A percentile compares a stretch with the other conserved stretches of the same genome.
phyloP scores from a whole-genome alignment of 2,329 filamentous ascomycete genomes.

The Cercospora sp. region DNA sequence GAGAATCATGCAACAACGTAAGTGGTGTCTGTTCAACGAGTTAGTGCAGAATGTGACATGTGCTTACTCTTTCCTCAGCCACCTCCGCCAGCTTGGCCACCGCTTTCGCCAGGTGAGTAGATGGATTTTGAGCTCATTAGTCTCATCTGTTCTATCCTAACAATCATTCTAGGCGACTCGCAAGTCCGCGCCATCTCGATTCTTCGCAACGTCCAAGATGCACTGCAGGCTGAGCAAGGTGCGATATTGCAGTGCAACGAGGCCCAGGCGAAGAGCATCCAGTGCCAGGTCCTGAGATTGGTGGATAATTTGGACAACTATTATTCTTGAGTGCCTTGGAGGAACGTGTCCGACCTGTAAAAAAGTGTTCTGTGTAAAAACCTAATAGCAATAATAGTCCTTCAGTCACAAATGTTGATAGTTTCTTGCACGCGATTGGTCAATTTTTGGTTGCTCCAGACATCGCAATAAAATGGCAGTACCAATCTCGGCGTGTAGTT shows the following conservation, averaged over 20 bases:
- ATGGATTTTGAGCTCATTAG: no score
- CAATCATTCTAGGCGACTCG: no score
- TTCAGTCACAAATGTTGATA: not conserved
- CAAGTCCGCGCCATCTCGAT: conserved; percentile 21
- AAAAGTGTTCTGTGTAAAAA: not conserved
- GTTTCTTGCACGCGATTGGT: not conserved
- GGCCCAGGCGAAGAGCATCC: conserved; percentile 9
- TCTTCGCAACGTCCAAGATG: conserved; percentile 16
- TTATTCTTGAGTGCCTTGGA: conserved; percentile 6
- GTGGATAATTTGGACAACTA: conserved; percentile 17
- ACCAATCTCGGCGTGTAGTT: not conserved
- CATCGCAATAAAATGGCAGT: not conserved
- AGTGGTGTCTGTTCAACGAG: not conserved
- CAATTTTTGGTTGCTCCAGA: not conserved
- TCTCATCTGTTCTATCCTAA: no score
- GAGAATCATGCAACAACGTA: conserved; percentile 18
- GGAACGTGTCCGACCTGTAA: not conserved
- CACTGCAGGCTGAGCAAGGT: conserved; percentile 15
- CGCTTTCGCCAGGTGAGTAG: conserved; percentile 13
- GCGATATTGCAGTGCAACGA: conserved; percentile 19
- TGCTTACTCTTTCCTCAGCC: not conserved
- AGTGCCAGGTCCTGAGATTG: conserved; percentile 19
- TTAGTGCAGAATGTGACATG: not conserved
- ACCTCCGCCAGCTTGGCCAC: conserved; percentile 13
- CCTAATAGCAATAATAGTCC: not conserved